Percentiles rank a stretch among this genome's conserved stretches.
phyloP scores from a whole-genome alignment of 352 stramenopile genomes.

The Globisporangium iwayamae region DNA sequence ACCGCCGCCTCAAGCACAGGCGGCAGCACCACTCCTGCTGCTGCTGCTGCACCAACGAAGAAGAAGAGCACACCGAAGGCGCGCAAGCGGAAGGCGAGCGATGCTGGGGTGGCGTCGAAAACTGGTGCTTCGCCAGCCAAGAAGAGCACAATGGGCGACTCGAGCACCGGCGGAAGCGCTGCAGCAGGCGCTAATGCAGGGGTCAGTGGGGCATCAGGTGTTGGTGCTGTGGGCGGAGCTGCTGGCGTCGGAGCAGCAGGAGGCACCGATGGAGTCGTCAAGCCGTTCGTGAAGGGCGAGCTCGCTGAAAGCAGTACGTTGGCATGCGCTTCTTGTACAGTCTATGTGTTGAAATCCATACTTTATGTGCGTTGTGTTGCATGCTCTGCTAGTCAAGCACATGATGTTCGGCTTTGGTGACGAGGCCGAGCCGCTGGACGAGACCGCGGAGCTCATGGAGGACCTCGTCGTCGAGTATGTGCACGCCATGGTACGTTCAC shows the following conservation, averaged over 20 bases:
- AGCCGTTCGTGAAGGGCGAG: slow-evolving; percentile 77
- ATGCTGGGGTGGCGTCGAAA: slow-evolving; percentile 38
- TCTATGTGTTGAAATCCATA: not conserved
- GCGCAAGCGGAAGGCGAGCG: slow-evolving; percentile 74
- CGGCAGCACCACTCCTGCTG: slow-evolving; percentile 13
- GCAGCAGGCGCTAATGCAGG: not conserved
- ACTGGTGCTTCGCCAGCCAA: slow-evolving; percentile 33
- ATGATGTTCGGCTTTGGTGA: slow-evolving; percentile 90
- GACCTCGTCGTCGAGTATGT: slow-evolving; percentile 84
- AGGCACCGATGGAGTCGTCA: slow-evolving; percentile 28
- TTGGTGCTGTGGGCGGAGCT: slow-evolving; percentile 4
- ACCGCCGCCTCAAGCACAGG: not conserved
- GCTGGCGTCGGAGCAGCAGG: slow-evolving; percentile 12
- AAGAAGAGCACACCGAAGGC: slow-evolving; percentile 72
- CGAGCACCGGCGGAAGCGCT: not conserved
- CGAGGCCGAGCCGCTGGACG: slow-evolving; percentile 59
- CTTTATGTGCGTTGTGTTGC: not conserved
- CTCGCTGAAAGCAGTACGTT: slow-evolving; percentile 79
- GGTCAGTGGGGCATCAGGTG: slow-evolving; percentile 13
- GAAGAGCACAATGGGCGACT: slow-evolving; percentile 20
- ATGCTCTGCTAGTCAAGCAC: slow-evolving; percentile 61
- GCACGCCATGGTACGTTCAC: slow-evolving; percentile 62
- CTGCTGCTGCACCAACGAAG: slow-evolving; percentile 27
- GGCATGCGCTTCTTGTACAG: not conserved
- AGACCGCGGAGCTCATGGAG: slow-evolving; percentile 81